Conservation (phyloP, 805 yeast genomes). For the Yarrowia divulgata region DNA sequence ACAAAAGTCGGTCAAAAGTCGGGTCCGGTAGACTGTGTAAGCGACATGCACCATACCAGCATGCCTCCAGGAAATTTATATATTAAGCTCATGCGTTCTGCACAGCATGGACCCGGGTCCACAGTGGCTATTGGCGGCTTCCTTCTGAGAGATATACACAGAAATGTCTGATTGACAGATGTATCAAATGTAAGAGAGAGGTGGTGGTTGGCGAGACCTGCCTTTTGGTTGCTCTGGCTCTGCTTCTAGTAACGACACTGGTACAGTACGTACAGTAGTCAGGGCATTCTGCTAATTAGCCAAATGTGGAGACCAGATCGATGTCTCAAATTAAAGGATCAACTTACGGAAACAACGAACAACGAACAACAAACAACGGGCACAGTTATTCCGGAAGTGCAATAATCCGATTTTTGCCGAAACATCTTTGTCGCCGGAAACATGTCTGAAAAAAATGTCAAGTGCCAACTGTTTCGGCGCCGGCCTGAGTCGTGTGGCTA, state of each 20-base stretch:
- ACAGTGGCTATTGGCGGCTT: conserved; percentile 18
- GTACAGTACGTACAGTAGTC: no score
- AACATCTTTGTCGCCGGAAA: no score
- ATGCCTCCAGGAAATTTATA: conserved; percentile 29
- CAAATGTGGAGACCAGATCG: no score
- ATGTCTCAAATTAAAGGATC: no score
- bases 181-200: conserved; percentile 19
- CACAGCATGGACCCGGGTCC: conserved; percentile 36
- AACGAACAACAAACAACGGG: no score
- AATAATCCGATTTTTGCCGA: no score
- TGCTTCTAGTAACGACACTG: not conserved
- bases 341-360: no score
- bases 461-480: no score
- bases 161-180: conserved; percentile 1
- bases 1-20: not conserved
- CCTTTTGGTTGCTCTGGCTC: not conserved
- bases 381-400: no score
- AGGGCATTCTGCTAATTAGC: no score
- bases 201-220: not conserved
- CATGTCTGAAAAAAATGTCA: no score
- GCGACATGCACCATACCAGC: conserved; percentile 11
- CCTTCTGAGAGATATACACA: not conserved
- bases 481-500: no score
- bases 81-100: conserved; percentile 12
- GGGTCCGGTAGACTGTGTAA: conserved; percentile 9